A percentile compares a stretch with the other conserved stretches of the same genome.
Conservation (phyloP, 495 filamentous ascomycete species). For the Tirmania nivea region DNA sequence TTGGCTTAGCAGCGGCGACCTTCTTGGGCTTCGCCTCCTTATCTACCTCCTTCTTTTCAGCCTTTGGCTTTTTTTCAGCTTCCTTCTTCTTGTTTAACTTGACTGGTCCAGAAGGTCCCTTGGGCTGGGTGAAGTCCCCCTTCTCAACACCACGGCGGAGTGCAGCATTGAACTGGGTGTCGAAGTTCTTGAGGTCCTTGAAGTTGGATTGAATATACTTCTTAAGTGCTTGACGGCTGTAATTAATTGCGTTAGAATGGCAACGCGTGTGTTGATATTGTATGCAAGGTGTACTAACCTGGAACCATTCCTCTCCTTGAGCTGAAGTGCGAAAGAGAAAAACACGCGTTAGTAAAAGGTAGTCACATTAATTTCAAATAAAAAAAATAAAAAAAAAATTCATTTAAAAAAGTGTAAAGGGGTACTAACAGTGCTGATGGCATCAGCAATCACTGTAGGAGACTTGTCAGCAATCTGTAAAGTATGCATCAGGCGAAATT, state of each 20-base stretch:
- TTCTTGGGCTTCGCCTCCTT: slow-evolving; percentile 3
- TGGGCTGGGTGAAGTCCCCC: slow-evolving; percentile 77
- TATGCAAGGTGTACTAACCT: slow-evolving; percentile 29
- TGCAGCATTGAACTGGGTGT: slow-evolving; percentile 80
- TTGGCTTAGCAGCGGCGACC: slow-evolving; percentile 20
- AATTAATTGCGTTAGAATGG: slow-evolving; percentile 1
- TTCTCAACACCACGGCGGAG: slow-evolving; percentile 75
- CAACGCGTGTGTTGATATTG: slow-evolving; percentile 1
- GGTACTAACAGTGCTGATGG: slow-evolving; percentile 41
- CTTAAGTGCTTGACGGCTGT: slow-evolving; percentile 85
- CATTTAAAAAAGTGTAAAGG: slow-evolving; percentile 1
- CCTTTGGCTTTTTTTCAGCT: slow-evolving; percentile 14
- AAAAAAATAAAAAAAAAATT: too few relatives aligned
- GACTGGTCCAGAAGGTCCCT: slow-evolving; percentile 84
- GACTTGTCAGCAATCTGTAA: slow-evolving; percentile 31
- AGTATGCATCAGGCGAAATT: slow-evolving; percentile 25
- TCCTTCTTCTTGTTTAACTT: slow-evolving; percentile 52
- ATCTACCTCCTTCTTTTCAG: slow-evolving; percentile 1
- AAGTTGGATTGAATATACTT: slow-evolving; percentile 97
- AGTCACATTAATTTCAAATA: too few relatives aligned
- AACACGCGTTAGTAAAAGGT: not conserved
- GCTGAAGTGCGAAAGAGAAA: slow-evolving; percentile 19
- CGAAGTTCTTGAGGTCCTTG: slow-evolving; percentile 56
- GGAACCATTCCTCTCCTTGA: slow-evolving; percentile 44
- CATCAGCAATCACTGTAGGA: slow-evolving; percentile 42